A percentile compares a stretch with the other conserved stretches of the same genome.
These are phyloP conservation scores for Nyctanthes arbortristis DNA, from an alignment of 257 asterid species.

Conservation along the genomic window DNA sequence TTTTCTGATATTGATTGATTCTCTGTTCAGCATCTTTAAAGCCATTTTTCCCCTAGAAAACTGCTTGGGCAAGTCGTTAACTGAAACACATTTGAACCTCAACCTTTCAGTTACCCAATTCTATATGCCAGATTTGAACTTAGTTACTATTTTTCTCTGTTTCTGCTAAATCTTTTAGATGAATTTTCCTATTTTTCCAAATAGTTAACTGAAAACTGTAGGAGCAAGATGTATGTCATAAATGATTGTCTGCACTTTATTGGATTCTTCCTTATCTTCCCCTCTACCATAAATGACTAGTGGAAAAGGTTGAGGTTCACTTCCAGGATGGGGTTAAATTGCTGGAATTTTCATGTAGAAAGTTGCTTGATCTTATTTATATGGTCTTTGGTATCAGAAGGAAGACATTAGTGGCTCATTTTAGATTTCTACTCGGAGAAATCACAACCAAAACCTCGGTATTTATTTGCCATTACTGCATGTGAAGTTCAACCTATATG, in stretches of 20 bases:
- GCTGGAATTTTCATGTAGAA: not conserved
- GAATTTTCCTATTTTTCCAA: not conserved
- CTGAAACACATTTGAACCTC: too few relatives aligned
- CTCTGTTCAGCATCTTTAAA: not conserved
- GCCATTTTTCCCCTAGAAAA: not conserved
- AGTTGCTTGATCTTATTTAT: not conserved
- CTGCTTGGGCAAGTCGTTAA: too few relatives aligned
- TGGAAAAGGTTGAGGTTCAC: not conserved
- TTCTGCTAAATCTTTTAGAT: not conserved
- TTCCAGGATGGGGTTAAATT: not conserved
- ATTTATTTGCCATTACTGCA: not conserved
- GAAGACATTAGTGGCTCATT: not conserved
- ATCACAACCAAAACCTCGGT: not conserved
- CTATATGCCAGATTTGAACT: not conserved
- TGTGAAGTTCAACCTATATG: not conserved
- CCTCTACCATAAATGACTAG: not conserved
- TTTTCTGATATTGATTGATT: not conserved
- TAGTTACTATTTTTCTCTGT: too few relatives aligned
- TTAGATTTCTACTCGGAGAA: not conserved
- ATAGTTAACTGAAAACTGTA: not conserved
- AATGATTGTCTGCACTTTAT: not conserved
- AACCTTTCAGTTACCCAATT: too few relatives aligned
- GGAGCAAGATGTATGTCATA: not conserved
- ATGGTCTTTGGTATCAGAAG: not conserved
- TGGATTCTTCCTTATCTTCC: not conserved